Base-by-base conservation (phyloP, 495 filamentous ascomycete genomes). In the Talaromyces borbonicus region DNA sequence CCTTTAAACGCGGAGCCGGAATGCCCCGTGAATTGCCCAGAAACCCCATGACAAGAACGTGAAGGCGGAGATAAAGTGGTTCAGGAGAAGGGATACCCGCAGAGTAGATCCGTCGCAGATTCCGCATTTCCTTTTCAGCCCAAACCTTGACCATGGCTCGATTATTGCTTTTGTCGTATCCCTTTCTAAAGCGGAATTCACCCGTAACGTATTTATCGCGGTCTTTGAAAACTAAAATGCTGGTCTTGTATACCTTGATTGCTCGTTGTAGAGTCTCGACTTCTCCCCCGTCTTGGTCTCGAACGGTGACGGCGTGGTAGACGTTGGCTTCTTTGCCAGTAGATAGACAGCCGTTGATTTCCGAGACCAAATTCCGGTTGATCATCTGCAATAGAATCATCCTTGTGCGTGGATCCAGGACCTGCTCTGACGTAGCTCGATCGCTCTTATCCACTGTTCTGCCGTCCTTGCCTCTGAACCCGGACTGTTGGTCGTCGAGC, bases 281-380 rank as follows among this genome's bases (percentile, higher is more conserved):
- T 14, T 46, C 41, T 3, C 15, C 37, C 8, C n/a, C 43, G 7
- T 65, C 61, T 0, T 69, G 62, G 29, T 73, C 63, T 1, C 72
- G 66, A 8, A 65, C 55, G 1, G 75, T 75, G 33, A 87, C 59
- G 1, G 85, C 83, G 50, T 90, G 83, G 66, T 97, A 98, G 16
- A 98, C 92, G 52, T 98, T 97, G 36, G 92, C 92, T 63, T 98
- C 92, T 59, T 98, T 98, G 36, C 92, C 92, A 0, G 92, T 96
- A 32, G 85, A 92, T 50, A 98, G 68, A 60, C 89, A 89, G 8
- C 92, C 92, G 57, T 97, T 85, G 26, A 95, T 79, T 58, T 87
- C 85, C 15, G 86, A 78, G 12, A 96, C 73, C 39, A 89, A 63
- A 18, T 79, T 78, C 2, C 85, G 76, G 58, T 96, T 95, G 66